Base-by-base conservation (phyloP, 768 basidiomycete species). In the Naganishia randhawae region DNA sequence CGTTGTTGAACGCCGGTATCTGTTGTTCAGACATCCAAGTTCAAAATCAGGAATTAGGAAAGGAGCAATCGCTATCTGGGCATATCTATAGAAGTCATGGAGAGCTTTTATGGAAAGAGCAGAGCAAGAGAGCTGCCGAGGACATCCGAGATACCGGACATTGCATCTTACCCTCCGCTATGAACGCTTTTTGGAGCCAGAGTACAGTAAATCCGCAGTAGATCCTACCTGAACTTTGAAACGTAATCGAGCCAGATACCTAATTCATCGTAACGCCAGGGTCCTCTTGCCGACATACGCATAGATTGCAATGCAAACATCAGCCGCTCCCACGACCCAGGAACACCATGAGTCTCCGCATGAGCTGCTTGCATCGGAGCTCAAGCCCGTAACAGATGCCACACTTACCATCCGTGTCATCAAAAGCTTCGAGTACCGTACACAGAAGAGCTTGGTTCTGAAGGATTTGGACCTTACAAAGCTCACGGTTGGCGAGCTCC, bases 371-470 rank as follows among this genome's bases (percentile, higher is more conserved):
- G 57, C 73, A 6, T 73, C 71, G 4, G 67, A 68, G 33, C 64
- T 67, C 3, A 65, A 73, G 50, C 78, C 77, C 0, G 63, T 71
- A 6, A 88, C 88, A 2, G 83, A 86, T 69, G 91, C 92, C 25
- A 92, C 91, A 5, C 81, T 98, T 67, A 98, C 95, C 8, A 80
- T 98, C 55, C 87, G 95, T 35, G 84, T 97, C 70, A 91, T 99
- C 82, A 99, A 99, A 78, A 92, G 91, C 22, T 95, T 99, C 78
- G 87, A 87, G 76, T 97, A 86, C 80, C 86, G 95, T 65, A 97
- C 93, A 65, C 89, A 92, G 77, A 88, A 88, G 73, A 88, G 86
- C 76, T 84, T 97, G 71, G 88, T 99, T 63, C 83, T 98, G 61
- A 89, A 87, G 75, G 83, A 88, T 72, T 74, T 94, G 69, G 86